A percentile compares a stretch with the other conserved stretches of the same genome.
phyloP scores from a whole-genome alignment of 768 basidiomycete genomes.

The Xerocomellus chrysenteron region DNA sequence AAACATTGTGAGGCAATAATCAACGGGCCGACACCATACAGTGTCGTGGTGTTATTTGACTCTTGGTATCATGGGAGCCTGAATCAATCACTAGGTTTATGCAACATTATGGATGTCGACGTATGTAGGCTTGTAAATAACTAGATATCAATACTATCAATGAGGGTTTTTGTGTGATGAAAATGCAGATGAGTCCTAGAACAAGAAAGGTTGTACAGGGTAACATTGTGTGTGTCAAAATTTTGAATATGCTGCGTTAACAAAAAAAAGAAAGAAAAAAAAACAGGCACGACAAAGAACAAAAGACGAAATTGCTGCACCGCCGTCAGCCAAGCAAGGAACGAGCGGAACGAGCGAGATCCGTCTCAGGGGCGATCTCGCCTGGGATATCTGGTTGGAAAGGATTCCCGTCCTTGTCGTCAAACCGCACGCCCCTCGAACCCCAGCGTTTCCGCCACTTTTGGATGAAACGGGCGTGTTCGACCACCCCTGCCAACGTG shows the following conservation, averaged over 20 bases:
- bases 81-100: neutral
- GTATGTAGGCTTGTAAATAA: neutral
- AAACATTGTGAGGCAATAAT: too few relatives aligned
- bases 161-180: neutral
- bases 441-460: constrained; percentile 32
- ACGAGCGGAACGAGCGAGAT: neutral
- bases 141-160: neutral
- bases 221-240: neutral
- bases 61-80: too few relatives aligned
- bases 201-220: constrained; percentile 1
- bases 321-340: neutral
- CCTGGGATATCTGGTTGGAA: constrained; percentile 10
- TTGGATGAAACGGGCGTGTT: constrained; percentile 27
- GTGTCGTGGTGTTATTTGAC: too few relatives aligned
- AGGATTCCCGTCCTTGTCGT: constrained; percentile 31
- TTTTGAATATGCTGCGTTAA: neutral
- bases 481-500: constrained; percentile 33
- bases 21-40: too few relatives aligned
- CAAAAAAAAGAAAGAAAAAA: neutral
- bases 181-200: neutral
- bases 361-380: neutral
- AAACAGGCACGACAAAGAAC: neutral
- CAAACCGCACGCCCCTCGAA: constrained; percentile 29
- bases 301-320: neutral
- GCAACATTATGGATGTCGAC: neutral